These are phyloP conservation scores for Penicillium sp. DNA, from an alignment of 2,329 filamentous ascomycete genomes.

Conservation along the genomic window DNA sequence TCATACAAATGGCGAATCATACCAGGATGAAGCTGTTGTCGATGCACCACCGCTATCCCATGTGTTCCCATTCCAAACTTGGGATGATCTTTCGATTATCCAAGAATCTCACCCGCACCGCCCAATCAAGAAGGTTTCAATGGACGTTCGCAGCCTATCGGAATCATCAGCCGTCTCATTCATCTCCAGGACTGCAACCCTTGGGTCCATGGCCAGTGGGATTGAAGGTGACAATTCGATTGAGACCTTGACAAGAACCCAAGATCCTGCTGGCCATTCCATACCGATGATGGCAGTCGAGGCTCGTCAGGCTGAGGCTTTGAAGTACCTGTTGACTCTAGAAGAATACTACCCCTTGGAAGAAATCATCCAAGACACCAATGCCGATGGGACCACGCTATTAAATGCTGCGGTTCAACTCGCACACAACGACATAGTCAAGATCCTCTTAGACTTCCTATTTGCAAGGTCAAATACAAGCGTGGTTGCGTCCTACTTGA, in stretches of 20 bases:
- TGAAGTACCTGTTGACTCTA: conserved; percentile 77
- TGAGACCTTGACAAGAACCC: conserved; percentile 58
- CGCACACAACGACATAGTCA: conserved; percentile 71
- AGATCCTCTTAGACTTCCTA: conserved; percentile 72
- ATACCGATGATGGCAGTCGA: conserved; percentile 84
- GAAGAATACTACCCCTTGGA: conserved; percentile 71
- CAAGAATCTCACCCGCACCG: conserved; percentile 44
- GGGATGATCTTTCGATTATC: conserved; percentile 47
- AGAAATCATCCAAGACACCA: conserved; percentile 75
- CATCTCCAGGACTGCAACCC: conserved; percentile 73
- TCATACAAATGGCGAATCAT: conserved; percentile 20
- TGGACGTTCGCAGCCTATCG: conserved; percentile 87
- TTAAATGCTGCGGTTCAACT: conserved; percentile 88
- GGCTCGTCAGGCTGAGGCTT: conserved; percentile 65
- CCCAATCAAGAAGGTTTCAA: conserved; percentile 74
- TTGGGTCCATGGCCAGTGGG: conserved; percentile 69
- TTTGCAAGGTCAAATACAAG: conserved; percentile 56
- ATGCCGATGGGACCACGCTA: conserved; percentile 85
- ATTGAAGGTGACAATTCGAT: conserved; percentile 86
- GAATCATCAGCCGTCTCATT: conserved; percentile 82
- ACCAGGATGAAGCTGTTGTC: conserved; percentile 15
- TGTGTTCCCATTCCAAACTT: conserved; percentile 85
- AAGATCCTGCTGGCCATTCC: conserved; percentile 72
- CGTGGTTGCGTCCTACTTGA: conserved; percentile 66
- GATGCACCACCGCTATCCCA: conserved; percentile 62